Evolutionary conservation across 768 basidiomycete species (phyloP).

Genomic region (Hebeloma cylindrosporum): DNA sequence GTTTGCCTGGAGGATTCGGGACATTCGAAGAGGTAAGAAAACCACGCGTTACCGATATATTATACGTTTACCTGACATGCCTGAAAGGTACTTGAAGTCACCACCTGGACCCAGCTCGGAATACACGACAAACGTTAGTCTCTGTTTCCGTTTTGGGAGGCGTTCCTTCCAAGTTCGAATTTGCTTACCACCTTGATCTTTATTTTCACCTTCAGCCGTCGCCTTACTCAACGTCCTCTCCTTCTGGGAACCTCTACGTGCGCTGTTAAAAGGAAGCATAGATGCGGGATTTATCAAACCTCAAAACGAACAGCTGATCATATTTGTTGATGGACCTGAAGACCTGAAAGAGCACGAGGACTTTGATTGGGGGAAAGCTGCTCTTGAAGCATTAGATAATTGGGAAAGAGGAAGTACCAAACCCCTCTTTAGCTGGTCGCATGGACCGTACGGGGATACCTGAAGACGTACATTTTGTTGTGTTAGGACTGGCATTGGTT

Average conservation of each 20-base stretch:
- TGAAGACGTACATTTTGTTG: slow-evolving; percentile 1
- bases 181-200: neutral
- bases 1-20: slow-evolving; percentile 91
- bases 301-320: slow-evolving; percentile 57
- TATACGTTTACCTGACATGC: slow-evolving; percentile 2
- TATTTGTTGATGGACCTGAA: slow-evolving; percentile 75
- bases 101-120: slow-evolving; percentile 92
- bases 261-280: slow-evolving; percentile 67
- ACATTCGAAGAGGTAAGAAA: slow-evolving; percentile 89
- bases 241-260: slow-evolving; percentile 82
- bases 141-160: neutral
- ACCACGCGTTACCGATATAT: neutral
- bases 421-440: slow-evolving; percentile 51
- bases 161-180: too few species aligned
- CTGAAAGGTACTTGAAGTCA: slow-evolving; percentile 76
- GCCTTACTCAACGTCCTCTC: slow-evolving; percentile 82
- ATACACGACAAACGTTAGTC: slow-evolving; percentile 80
- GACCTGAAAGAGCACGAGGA: slow-evolving; percentile 48
- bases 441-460: slow-evolving; percentile 4
- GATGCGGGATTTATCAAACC: slow-evolving; percentile 73
- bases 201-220: too few species aligned
- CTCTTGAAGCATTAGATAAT: slow-evolving; percentile 57
- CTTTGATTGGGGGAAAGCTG: slow-evolving; percentile 80
- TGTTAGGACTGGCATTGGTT: slow-evolving; percentile 11
- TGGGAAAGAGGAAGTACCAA: slow-evolving; percentile 46